Conservation (phyloP, 129 eudicot genomes). For the Flaveria ramosissima region DNA sequence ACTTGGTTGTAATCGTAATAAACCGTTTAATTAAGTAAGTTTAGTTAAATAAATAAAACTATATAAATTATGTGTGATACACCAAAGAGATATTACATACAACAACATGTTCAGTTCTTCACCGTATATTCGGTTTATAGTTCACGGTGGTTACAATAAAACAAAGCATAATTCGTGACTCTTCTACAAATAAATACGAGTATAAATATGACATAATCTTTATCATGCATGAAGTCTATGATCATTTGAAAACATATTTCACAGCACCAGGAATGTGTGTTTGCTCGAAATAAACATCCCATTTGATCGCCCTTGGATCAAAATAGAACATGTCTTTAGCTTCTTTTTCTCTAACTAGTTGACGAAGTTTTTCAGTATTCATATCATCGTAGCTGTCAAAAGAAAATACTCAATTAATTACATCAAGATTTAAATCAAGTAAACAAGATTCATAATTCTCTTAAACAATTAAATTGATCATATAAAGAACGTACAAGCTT, state of each 20-base stretch:
- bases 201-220: not conserved
- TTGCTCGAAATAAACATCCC: conserved; percentile 68
- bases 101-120: not conserved
- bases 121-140: conserved; percentile 12
- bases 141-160: conserved; percentile 21
- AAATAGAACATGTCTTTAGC: conserved; percentile 63
- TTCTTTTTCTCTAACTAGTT: conserved; percentile 43
- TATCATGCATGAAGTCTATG: not conserved
- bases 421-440: not conserved
- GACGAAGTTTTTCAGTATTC: conserved; percentile 71
- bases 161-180: conserved; percentile 16
- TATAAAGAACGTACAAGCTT: conserved; percentile 44
- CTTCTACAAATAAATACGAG: conserved; percentile 17
- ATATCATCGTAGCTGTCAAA: conserved; percentile 70
- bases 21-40: too few species aligned
- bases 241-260: conserved; percentile 68
- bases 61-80: conserved; percentile 3
- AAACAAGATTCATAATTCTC: not conserved
- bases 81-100: not conserved
- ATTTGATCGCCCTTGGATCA: conserved; percentile 66
- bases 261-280: conserved; percentile 79
- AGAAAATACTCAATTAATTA: not conserved
- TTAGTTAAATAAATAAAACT: too few species aligned
- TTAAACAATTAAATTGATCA: not conserved
- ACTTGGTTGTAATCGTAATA: too few species aligned